Base-by-base conservation (phyloP, 768 basidiomycete genomes). In the Lactarius hatsudake region DNA sequence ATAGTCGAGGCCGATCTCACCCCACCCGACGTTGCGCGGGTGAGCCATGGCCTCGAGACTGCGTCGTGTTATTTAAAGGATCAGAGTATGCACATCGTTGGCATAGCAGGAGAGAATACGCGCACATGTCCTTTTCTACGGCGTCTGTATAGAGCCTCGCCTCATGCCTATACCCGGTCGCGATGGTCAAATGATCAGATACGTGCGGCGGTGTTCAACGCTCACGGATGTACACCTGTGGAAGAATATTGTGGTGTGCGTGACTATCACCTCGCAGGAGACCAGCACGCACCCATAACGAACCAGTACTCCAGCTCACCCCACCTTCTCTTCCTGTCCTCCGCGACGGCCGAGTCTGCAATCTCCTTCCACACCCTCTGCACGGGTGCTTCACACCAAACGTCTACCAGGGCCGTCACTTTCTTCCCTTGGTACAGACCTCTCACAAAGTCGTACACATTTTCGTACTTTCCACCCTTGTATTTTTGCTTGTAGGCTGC, bases 331-430 rank as follows among this genome's bases (percentile, higher is more conserved):
- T 73, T 71, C 68, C 85, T 77, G 59, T 84, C 79, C 36, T 76
- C 74, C 0, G 78, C 81, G 65, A 87, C 34, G 2, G 90, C 89
- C 1, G 87, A 85, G 75, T 92, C 88, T 1, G 92, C 92, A 54
- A 91, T 79, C 67, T 88, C 88, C 71, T 79, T 84, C 91, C 91
- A 93, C 8, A 79, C 23, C 40, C 69, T 78, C 67, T 78, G 79
- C 17, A 91, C 85, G 0, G 92, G 89, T 0, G 89, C 89, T 72
- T 94, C 93, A 71, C 93, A 95, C 89, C 91, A 95, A 2, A 95
- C 93, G 71, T 95, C 93, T 7, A 95, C 86, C 62, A 94, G 81
- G 6, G 86, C 82, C 61, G 84, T 78, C 4, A 93, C 85, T 43
- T 82, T 82, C 34, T 83, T 82, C 12, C 78, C 84, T 1, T 73